Evolutionary conservation across 2,329 filamentous ascomycete genomes (phyloP), one percentile per base, ranked within the genome.

Genomic region (Phoma sp.): DNA sequence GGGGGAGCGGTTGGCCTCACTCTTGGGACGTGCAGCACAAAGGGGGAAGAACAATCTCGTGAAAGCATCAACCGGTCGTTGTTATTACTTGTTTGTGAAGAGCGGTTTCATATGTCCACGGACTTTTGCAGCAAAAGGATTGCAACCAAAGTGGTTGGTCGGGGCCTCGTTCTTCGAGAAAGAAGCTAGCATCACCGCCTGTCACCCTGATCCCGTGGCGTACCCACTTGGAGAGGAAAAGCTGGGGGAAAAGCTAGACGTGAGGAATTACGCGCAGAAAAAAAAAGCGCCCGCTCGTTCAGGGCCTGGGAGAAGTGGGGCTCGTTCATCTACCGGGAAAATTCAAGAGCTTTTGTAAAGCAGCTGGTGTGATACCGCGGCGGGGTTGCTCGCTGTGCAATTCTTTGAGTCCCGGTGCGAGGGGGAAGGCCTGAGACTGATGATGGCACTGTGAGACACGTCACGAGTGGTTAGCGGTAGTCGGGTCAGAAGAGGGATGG

Each of bases 141-240:
- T n/a, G 18, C 23, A 37, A 47, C 33, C 44, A 23, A 27, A 14
- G 37, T 46, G 25, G 41, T 45, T 50, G 42, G 30, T n/a, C 41
- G 40, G 42, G 42, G 18, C 18, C 40, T 54, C 37, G 2, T 29
- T 29, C 27, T 9, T 11, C 40, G 18, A 29, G 41, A 38, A 46
- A 49, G 41, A 50, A 46, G 46, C 52, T 55, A 55, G 47, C 50
- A 50, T 52, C 42, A 55, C 46, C 52, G 52, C 52, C 52, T 50
- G 46, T 55, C 46, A 41, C 40, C 52, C 27, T 49, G 29, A n/a
- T 55, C 52, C 52, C 52, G 52, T 36, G 46, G 48, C 18, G 41
- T 44, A 55, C 41, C 52, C 52, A 55, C 52, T 55, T 50, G 52
- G 49, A 41, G 47, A 47, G 47, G 41, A 55, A 55, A 55, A 55